Base-by-base conservation (phyloP, 1,284 basidiomycete species). In the Cryptococcus sp. region DNA sequence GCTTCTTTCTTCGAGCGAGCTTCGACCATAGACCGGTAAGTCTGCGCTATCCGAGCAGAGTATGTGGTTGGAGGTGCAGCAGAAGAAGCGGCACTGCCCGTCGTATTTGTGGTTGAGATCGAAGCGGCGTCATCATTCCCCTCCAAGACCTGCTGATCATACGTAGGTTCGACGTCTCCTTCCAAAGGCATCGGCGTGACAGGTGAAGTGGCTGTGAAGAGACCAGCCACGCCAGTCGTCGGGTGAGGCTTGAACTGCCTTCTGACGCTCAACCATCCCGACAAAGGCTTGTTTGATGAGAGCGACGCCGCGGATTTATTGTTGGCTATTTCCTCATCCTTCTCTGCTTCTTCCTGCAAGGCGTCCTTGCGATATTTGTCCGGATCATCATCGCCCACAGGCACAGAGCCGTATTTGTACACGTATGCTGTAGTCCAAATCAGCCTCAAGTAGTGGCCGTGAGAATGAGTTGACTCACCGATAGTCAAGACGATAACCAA, bases 251-350 rank as follows among this genome's bases (percentile, higher is more conserved):
- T 85, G 69, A 91, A 93, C 1, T 89, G 89, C 53, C 86, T 83
- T 47, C 92, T 85, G 65, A 93, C 85, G 6, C 87, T 92, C 57
- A 96, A 84, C 91, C 91, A 94, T 35, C 86, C 89, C 63, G 87
- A 61, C 38, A 72, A 27, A 27, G 65, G 60, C 82, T 78, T 57
- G n/a, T 54, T 46, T 7, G 39, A 31, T 8, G 45, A 46, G 11
- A 23, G 20, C n/a, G 31, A 38, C 39, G 46, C 35, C 3, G 27
- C 13, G 17, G 31, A 7, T n/a, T 59, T 57, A 39, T 53, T 53
- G 40, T 61, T 64, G 20, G 64, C 63, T 25, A 67, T 49, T 44
- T 65, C 55, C 61, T 76, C 71, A 59, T 68, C 59, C 42, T 60
- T 50, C 71, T 79, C 54, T 74, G 71, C 56, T 17, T 66, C 55